Evolutionary conservation across 192 early-diverging fungal species (phyloP).

Genomic region (Coemansia sp.): DNA sequence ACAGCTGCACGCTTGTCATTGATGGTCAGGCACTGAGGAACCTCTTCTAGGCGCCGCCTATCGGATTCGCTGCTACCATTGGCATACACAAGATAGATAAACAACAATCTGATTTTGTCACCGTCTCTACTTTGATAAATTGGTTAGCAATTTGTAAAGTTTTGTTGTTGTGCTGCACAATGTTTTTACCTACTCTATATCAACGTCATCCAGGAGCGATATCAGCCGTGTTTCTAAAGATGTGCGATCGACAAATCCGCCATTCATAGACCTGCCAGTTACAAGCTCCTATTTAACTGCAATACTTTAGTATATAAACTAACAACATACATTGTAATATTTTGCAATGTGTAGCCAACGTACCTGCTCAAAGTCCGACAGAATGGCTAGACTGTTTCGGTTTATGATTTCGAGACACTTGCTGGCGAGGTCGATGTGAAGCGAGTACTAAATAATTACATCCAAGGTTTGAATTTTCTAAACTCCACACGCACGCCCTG

Average conservation of each 20-base stretch:
- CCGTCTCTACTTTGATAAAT: slow-evolving; percentile 19
- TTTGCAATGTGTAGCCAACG: background rate
- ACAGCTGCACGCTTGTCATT: slow-evolving; percentile 47
- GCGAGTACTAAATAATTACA: slow-evolving; percentile 36
- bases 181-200: slow-evolving; percentile 30
- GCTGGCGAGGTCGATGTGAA: slow-evolving; percentile 54
- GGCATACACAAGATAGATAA: slow-evolving; percentile 43
- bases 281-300: slow-evolving; percentile 35
- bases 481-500: background rate
- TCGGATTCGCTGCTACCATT: slow-evolving; percentile 37
- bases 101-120: slow-evolving; percentile 41
- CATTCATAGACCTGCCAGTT: slow-evolving; percentile 7
- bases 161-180: too few species aligned
- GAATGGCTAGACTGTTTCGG: slow-evolving; percentile 18
- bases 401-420: slow-evolving; percentile 47
- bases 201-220: slow-evolving; percentile 32
- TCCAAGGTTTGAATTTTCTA: background rate
- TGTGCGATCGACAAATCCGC: slow-evolving; percentile 17
- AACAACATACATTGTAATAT: background rate
- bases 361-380: slow-evolving; percentile 57
- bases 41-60: slow-evolving; percentile 44
- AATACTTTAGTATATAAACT: background rate
- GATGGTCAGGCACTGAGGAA: slow-evolving; percentile 39
- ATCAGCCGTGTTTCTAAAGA: slow-evolving; percentile 40
- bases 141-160: too few species aligned